Evolutionary conservation across 768 basidiomycete genomes (phyloP).

Genomic region (Termitomyces sp.): DNA sequence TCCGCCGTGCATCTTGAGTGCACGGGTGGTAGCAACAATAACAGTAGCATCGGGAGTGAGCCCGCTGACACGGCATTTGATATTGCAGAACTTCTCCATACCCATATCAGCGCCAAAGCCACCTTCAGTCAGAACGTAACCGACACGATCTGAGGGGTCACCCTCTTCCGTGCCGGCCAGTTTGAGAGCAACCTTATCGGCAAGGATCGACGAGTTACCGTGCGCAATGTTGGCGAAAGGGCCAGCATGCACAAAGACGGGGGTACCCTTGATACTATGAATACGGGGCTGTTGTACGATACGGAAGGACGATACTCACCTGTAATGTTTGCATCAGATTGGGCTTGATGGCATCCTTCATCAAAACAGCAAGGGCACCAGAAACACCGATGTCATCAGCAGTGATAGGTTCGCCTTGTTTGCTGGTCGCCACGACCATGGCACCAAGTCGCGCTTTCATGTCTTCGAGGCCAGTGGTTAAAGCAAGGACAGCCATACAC

Average conservation of each 20-base stretch:
- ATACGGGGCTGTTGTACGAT: neutral
- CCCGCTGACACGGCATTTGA: conserved; percentile 94
- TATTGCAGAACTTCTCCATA: conserved; percentile 99
- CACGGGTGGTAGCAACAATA: conserved; percentile 95
- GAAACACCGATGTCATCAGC: conserved; percentile 95
- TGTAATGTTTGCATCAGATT: conserved; percentile 98
- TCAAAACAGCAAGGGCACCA: conserved; percentile 91
- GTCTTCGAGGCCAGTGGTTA: conserved; percentile 82
- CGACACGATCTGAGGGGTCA: conserved; percentile 71
- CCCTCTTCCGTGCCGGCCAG: conserved; percentile 94
- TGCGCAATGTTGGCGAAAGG: conserved; percentile 99
- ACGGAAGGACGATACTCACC: conserved; percentile 24
- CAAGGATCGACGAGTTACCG: conserved; percentile 96
- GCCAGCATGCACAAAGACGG: conserved; percentile 97
- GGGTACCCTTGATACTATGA: conserved; percentile 61
- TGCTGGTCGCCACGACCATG: conserved; percentile 96
- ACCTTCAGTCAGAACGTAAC: conserved; percentile 97
- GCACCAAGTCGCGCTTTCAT: conserved; percentile 90
- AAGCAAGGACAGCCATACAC: conserved; percentile 95
- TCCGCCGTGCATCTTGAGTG: conserved; percentile 99
- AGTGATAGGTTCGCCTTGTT: conserved; percentile 85
- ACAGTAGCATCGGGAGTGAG: conserved; percentile 91
- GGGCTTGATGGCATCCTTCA: conserved; percentile 99
- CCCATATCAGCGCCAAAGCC: conserved; percentile 99
- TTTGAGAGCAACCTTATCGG: conserved; percentile 95